phyloP scores from a whole-genome alignment of 2,329 filamentous ascomycete genomes.

The Dryadomyces quercus-mongolicae region DNA sequence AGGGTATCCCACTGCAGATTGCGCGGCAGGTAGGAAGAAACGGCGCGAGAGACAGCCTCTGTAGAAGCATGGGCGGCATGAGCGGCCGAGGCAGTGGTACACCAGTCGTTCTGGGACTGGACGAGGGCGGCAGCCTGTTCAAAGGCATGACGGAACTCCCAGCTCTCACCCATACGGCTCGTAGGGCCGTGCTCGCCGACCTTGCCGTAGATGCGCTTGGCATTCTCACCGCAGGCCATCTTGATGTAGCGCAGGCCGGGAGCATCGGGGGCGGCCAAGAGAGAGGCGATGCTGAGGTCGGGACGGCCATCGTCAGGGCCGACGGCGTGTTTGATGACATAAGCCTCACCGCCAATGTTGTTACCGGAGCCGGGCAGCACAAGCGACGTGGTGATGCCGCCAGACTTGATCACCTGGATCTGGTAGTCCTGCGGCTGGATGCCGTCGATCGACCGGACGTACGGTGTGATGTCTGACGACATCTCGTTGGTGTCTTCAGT shows the following conservation, averaged over 20 bases:
- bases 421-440: constrained; percentile 52
- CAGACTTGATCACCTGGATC: constrained; percentile 57
- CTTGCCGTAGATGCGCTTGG: constrained; percentile 49
- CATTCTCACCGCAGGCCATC: constrained; percentile 64
- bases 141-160: constrained; percentile 56
- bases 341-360: constrained; percentile 62
- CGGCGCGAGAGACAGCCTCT: constrained; percentile 29
- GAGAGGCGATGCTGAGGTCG: constrained; percentile 50
- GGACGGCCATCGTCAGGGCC: constrained; percentile 45
- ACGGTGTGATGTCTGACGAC: constrained; percentile 52
- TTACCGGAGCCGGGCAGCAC: constrained; percentile 59
- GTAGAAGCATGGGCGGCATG: constrained; percentile 50
- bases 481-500: constrained; percentile 52
- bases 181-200: constrained; percentile 40
- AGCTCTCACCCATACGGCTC: constrained; percentile 56
- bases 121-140: constrained; percentile 47
- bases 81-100: constrained; percentile 25
- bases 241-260: constrained; percentile 58
- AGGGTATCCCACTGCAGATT: constrained; percentile 53
- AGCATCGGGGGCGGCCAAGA: constrained; percentile 53
- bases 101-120: constrained; percentile 57
- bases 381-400: constrained; percentile 58
- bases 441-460: constrained; percentile 53
- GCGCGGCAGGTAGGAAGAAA: constrained; percentile 47
- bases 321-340: constrained; percentile 55